These are phyloP conservation scores for Clarireedia paspali DNA, from an alignment of 2,329 filamentous ascomycete species.

Conservation along the genomic window DNA sequence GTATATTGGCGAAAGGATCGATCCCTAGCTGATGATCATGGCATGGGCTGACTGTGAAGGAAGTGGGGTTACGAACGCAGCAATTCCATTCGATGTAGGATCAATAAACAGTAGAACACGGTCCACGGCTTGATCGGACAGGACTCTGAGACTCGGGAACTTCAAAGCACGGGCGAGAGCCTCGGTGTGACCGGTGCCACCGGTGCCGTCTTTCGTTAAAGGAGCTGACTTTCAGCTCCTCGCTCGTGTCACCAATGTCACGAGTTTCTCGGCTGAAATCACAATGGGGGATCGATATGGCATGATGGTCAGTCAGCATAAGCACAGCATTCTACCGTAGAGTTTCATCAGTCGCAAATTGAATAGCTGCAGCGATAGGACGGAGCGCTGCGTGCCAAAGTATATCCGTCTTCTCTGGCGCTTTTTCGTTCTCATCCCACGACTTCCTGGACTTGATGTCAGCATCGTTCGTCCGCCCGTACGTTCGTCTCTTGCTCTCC, in stretches of 20 bases:
- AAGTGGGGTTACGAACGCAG: conserved; percentile 12
- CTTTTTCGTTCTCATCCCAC: background rate
- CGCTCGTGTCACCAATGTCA: conserved; percentile 7
- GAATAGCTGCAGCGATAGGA: too few species aligned
- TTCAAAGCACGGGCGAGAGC: background rate
- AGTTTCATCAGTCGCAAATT: too few species aligned
- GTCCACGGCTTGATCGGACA: background rate
- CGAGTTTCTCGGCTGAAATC: conserved; percentile 1
- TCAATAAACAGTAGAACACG: conserved; percentile 3
- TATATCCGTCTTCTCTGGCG: background rate
- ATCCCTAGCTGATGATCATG: conserved; percentile 6
- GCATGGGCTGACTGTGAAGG: conserved; percentile 2
- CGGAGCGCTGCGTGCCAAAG: background rate
- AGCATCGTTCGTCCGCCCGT: background rate
- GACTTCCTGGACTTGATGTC: conserved; percentile 1
- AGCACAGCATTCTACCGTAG: background rate
- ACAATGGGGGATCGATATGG: background rate
- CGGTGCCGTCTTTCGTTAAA: conserved; percentile 4
- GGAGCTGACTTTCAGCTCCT: conserved; percentile 5
- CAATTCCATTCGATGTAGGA: background rate
- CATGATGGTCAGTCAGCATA: background rate
- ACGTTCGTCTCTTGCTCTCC: background rate
- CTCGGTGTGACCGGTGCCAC: conserved; percentile 4
- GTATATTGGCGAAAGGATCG: conserved; percentile 11
- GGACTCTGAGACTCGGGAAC: conserved; percentile 1